Percentiles rank a stretch among this genome's conserved stretches.
Conservation (phyloP, 2,329 filamentous ascomycete genomes). For the Aspergillus amoenus region DNA sequence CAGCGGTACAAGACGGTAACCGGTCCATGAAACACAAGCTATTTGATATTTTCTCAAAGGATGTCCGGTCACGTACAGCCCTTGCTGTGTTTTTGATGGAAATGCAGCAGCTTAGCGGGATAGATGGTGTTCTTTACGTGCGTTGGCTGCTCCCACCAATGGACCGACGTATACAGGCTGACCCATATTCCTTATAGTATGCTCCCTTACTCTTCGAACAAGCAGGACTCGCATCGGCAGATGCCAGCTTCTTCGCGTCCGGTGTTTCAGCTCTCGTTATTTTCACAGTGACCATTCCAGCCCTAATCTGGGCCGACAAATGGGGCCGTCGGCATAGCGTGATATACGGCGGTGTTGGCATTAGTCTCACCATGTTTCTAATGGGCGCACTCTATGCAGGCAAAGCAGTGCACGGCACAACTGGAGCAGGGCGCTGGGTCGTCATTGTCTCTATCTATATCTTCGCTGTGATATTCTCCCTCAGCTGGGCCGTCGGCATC, state of each 20-base stretch:
- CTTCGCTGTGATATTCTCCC: constrained; percentile 29
- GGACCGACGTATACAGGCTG: not conserved
- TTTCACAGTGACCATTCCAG: constrained; percentile 57
- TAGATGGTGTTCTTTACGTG: constrained; percentile 63
- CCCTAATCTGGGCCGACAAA: constrained; percentile 55
- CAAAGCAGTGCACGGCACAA: constrained; percentile 26
- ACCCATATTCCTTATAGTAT: constrained; percentile 44
- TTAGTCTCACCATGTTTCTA: constrained; percentile 43
- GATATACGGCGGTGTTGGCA: constrained; percentile 53
- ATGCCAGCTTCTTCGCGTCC: constrained; percentile 60
- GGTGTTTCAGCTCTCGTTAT: constrained; percentile 61
- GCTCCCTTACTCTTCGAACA: constrained; percentile 61
- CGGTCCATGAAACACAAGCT: constrained; percentile 22
- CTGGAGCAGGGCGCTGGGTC: constrained; percentile 31
- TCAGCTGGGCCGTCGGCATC: constrained; percentile 55
- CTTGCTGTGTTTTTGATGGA: constrained; percentile 59
- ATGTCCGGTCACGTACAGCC: constrained; percentile 49
- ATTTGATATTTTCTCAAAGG: constrained; percentile 36
- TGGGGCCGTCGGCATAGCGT: constrained; percentile 58
- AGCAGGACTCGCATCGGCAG: constrained; percentile 56
- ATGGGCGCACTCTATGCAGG: constrained; percentile 36
- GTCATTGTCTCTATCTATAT: constrained; percentile 31
- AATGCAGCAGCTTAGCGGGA: constrained; percentile 62
- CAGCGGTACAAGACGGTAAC: constrained; percentile 4
- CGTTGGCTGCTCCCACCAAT: constrained; percentile 19